Percentiles rank a stretch among this genome's conserved stretches.
phyloP scores from a whole-genome alignment of 2,329 filamentous ascomycete genomes.

The Fusarium azukiicola region DNA sequence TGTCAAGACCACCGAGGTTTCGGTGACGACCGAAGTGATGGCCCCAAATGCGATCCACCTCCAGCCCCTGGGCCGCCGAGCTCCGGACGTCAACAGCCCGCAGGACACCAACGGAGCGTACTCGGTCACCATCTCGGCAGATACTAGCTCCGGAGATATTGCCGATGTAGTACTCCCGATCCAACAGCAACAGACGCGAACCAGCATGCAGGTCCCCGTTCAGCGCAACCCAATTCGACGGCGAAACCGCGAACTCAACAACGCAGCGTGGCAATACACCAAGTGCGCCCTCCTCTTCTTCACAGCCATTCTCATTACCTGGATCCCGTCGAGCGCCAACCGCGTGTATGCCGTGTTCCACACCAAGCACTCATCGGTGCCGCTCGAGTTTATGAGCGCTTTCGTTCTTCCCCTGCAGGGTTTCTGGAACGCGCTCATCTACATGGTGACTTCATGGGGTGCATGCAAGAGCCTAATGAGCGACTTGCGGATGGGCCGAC shows the following conservation, averaged over 20 bases:
- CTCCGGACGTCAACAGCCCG: conserved; percentile 36
- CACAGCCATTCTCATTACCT: conserved; percentile 85
- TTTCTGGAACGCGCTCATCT: conserved; percentile 92
- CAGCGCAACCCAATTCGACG: conserved; percentile 57
- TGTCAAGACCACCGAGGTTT: conserved; percentile 82
- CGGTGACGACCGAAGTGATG: conserved; percentile 75
- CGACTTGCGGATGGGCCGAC: conserved; percentile 59
- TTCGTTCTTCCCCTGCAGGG: conserved; percentile 91
- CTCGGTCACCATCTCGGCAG: conserved; percentile 73
- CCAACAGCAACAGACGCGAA: conserved; percentile 43
- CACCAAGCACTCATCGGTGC: conserved; percentile 72
- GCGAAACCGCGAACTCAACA: conserved; percentile 76
- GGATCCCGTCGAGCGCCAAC: conserved; percentile 90
- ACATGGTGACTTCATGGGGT: conserved; percentile 84
- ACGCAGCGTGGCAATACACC: conserved; percentile 84
- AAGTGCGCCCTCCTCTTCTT: conserved; percentile 88
- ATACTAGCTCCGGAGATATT: conserved; percentile 41
- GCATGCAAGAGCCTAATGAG: conserved; percentile 75
- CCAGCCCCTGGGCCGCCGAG: conserved; percentile 49
- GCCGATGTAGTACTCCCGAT: conserved; percentile 55
- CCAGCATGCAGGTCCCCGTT: conserved; percentile 31
- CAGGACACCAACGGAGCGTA: conserved; percentile 61
- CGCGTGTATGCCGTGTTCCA: conserved; percentile 85
- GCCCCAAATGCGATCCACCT: conserved; percentile 48
- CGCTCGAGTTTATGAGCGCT: conserved; percentile 85